Conservation (phyloP, 2,329 filamentous ascomycete genomes). For the Sporothrix protearum region DNA sequence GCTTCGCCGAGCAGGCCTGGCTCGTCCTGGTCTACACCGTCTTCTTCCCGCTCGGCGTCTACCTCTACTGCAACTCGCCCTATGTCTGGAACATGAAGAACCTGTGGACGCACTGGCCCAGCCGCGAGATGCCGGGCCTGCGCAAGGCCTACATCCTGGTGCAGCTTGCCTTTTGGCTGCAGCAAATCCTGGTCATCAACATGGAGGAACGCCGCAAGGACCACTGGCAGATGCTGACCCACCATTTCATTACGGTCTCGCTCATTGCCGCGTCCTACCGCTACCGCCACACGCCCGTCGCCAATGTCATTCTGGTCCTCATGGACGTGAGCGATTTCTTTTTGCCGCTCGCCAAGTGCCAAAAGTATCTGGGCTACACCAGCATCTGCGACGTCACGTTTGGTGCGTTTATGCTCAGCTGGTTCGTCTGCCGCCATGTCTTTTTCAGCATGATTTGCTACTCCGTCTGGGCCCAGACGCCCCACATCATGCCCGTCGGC, state of each 20-base stretch:
- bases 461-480: conserved; percentile 69
- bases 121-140: conserved; percentile 66
- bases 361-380: conserved; percentile 81
- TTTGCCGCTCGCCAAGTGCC: conserved; percentile 81
- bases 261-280: conserved; percentile 80
- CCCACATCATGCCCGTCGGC: conserved; percentile 59
- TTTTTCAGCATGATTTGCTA: conserved; percentile 76
- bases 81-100: conserved; percentile 74
- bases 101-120: conserved; percentile 83
- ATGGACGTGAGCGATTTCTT: conserved; percentile 94
- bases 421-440: conserved; percentile 79
- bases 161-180: conserved; percentile 89
- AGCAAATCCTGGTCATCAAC: conserved; percentile 90
- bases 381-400: conserved; percentile 78
- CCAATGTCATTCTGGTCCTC: conserved; percentile 80
- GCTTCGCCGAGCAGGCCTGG: conserved; percentile 95
- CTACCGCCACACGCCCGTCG: conserved; percentile 82
- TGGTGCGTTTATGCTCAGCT: conserved; percentile 78
- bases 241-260: conserved; percentile 84
- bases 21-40: conserved; percentile 75
- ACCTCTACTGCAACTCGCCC: conserved; percentile 71
- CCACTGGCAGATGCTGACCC: conserved; percentile 90
- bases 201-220: conserved; percentile 94
- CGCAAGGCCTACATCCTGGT: conserved; percentile 88
- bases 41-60: conserved; percentile 84